phyloP scores from a whole-genome alignment of 78 protist genomes.

The Mantamonas sphyraenae region DNA sequence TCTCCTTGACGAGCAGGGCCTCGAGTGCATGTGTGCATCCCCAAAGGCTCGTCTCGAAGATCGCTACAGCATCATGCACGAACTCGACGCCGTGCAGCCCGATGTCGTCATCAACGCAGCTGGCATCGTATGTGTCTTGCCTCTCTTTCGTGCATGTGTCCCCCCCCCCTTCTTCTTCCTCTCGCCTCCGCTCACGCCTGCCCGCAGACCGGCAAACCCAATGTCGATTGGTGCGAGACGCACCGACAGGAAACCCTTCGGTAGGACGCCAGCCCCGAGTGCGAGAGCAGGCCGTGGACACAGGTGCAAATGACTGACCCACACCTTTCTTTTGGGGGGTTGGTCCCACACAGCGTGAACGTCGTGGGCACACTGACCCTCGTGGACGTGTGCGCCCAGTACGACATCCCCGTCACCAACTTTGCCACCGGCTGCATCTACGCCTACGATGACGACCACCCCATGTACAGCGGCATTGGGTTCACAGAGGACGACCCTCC shows the following conservation, averaged over 20 bases:
- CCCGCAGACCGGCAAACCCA: slow-evolving; percentile 67
- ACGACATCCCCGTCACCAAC: slow-evolving; percentile 55
- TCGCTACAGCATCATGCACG: slow-evolving; percentile 19
- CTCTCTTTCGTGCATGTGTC: too few relatives aligned
- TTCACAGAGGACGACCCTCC: slow-evolving; percentile 71
- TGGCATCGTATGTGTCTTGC: slow-evolving; percentile 17
- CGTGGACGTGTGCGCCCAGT: slow-evolving; percentile 29
- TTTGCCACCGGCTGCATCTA: slow-evolving; percentile 88
- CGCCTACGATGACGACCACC: slow-evolving; percentile 69
- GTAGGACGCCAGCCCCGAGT: slow-evolving; percentile 12
- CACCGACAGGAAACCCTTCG: slow-evolving; percentile 50
- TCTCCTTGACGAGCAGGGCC: slow-evolving; percentile 9
- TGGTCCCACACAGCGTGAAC: slow-evolving; percentile 30
- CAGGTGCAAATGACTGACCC: neutral
- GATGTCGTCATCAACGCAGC: slow-evolving; percentile 58
- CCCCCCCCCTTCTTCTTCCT: slow-evolving; percentile 5
- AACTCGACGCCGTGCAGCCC: slow-evolving; percentile 55
- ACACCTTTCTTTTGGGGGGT: neutral
- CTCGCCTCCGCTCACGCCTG: neutral
- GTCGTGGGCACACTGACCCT: slow-evolving; percentile 57
- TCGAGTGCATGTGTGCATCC: neutral
- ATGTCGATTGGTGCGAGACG: slow-evolving; percentile 83
- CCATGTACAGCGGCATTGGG: slow-evolving; percentile 22
- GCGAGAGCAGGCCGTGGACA: slow-evolving; percentile 3
- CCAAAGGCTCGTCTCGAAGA: slow-evolving; percentile 22